phyloP scores from a whole-genome alignment of 2,329 filamentous ascomycete genomes.

The Zymoseptoria passerinii region DNA sequence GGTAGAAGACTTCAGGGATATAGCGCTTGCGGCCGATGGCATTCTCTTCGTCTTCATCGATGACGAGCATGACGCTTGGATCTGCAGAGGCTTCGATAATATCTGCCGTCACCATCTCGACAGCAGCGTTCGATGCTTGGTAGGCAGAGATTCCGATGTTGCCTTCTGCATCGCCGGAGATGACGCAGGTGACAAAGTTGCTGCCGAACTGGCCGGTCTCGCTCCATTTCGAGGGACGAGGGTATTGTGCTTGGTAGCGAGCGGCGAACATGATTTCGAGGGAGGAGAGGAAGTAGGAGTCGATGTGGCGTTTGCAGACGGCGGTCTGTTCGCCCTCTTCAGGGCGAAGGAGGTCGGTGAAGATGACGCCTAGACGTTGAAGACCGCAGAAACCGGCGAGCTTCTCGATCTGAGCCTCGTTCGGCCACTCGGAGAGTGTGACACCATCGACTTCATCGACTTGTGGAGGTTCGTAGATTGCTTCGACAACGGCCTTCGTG shows the following conservation, averaged over 20 bases:
- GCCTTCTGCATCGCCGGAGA: slow-evolving; percentile 85
- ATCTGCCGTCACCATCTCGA: slow-evolving; percentile 93
- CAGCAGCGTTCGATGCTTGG: slow-evolving; percentile 88
- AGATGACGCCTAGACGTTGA: slow-evolving; percentile 84
- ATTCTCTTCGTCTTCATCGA: slow-evolving; percentile 77
- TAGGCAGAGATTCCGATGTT: slow-evolving; percentile 86
- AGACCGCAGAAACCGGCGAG: slow-evolving; percentile 76
- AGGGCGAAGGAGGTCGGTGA: slow-evolving; percentile 76
- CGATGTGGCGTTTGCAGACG: slow-evolving; percentile 88
- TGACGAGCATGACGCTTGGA: slow-evolving; percentile 87
- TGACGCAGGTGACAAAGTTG: slow-evolving; percentile 91
- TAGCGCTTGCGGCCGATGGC: slow-evolving; percentile 62
- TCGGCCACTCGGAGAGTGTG: slow-evolving; percentile 74
- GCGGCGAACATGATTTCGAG: slow-evolving; percentile 86
- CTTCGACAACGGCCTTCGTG: slow-evolving; percentile 90
- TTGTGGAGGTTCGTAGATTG: slow-evolving; percentile 94
- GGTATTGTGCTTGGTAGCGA: slow-evolving; percentile 76
- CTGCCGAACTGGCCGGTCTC: slow-evolving; percentile 90
- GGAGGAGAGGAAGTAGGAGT: slow-evolving; percentile 90
- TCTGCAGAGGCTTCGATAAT: slow-evolving; percentile 93
- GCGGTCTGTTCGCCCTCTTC: slow-evolving; percentile 68
- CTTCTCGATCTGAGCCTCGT: slow-evolving; percentile 71
- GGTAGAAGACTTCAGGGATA: slow-evolving; percentile 95
- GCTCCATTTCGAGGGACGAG: slow-evolving; percentile 92
- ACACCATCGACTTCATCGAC: slow-evolving; percentile 82